Conservation (phyloP, 2,329 filamentous ascomycete genomes). For the Colletotrichum endophyticum region DNA sequence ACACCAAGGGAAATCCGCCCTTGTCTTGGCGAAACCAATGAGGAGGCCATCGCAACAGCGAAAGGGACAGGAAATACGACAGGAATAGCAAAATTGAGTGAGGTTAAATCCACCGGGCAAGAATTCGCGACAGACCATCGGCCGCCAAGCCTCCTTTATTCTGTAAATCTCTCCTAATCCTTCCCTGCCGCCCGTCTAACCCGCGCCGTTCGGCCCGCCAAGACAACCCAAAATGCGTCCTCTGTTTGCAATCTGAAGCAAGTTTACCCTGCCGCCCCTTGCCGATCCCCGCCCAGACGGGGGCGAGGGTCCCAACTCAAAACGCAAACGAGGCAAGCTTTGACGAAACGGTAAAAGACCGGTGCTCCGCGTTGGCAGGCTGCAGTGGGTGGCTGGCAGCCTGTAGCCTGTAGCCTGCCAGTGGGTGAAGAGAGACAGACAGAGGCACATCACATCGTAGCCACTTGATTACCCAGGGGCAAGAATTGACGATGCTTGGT, state of each 20-base stretch:
- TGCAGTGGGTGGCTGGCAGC: neutral
- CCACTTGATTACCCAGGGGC: neutral
- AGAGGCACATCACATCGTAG: neutral
- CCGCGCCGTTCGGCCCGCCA: neutral
- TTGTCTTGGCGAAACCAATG: neutral
- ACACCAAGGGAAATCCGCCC: neutral
- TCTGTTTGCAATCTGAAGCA: neutral
- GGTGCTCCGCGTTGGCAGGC: neutral
- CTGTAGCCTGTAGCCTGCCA: neutral
- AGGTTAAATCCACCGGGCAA: neutral
- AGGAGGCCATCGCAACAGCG: neutral
- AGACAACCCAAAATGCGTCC: neutral
- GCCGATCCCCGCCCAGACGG: neutral
- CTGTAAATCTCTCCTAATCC: conserved; percentile 12
- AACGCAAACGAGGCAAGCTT: neutral
- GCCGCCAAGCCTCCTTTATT: neutral
- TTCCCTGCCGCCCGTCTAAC: neutral
- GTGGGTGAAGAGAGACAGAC: neutral
- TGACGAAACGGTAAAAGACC: neutral
- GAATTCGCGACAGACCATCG: conserved; percentile 1
- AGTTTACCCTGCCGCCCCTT: conserved; percentile 6
- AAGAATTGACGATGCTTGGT: neutral
- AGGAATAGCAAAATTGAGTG: neutral
- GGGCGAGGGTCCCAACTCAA: neutral
- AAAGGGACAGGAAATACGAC: neutral